Conservation (phyloP, 169 alveolate genomes). For the Toxoplasma gondii region DNA sequence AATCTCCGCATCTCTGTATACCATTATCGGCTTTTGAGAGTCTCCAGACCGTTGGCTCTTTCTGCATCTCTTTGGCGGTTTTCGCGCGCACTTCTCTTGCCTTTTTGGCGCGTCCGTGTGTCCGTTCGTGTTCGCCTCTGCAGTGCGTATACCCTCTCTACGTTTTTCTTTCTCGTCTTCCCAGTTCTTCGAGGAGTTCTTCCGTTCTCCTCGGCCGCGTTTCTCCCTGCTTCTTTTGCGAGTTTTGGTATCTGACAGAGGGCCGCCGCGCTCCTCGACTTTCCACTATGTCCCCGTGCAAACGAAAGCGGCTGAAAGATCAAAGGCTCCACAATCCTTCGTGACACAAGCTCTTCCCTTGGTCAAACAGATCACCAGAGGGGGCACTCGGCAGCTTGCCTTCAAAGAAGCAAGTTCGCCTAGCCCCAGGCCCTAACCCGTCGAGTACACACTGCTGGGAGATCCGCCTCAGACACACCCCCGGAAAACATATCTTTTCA, state of each 20-base stretch:
- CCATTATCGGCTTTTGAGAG: too few species aligned
- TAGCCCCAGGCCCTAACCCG: neutral
- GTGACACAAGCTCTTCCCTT: neutral
- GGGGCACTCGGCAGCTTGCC: neutral
- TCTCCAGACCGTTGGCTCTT: too few species aligned
- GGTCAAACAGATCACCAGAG: neutral
- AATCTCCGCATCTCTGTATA: too few species aligned
- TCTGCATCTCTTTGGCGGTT: too few species aligned
- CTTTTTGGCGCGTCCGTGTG: too few species aligned
- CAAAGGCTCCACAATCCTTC: neutral
- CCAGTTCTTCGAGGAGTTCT: neutral
- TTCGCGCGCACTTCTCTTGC: too few species aligned
- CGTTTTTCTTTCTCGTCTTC: neutral
- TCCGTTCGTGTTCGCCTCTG: too few species aligned
- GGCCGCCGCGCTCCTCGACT: neutral
- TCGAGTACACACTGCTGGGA: too few species aligned
- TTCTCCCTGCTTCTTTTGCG: neutral
- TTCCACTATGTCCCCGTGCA: conserved; percentile 1
- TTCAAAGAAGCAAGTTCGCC: neutral
- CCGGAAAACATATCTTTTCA: too few species aligned
- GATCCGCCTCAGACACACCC: too few species aligned
- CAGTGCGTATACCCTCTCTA: too few species aligned
- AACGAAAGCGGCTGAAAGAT: neutral
- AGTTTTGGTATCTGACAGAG: neutral
- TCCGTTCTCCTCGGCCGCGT: neutral